These are phyloP conservation scores for Glycine soja DNA, from an alignment of 306 rosid species.

Conservation along the genomic window DNA sequence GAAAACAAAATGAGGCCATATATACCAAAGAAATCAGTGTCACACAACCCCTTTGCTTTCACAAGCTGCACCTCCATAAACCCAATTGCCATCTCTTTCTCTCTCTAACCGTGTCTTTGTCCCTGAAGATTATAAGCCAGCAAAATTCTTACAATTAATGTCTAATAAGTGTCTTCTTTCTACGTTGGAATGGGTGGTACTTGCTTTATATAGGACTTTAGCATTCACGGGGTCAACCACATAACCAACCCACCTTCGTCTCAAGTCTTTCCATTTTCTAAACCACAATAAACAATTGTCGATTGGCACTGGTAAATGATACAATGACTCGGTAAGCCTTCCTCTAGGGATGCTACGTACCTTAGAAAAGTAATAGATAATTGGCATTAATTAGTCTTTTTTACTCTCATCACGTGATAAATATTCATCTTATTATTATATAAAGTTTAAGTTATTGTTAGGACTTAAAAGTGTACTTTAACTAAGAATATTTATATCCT, in stretches of 20 bases:
- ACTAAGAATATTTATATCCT: neutral
- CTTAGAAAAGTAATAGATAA: too few relatives aligned
- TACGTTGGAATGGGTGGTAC: too few relatives aligned
- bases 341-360: too few relatives aligned
- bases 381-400: too few relatives aligned
- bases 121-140: neutral
- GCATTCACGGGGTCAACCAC: neutral
- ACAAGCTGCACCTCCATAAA: conserved; percentile 9
- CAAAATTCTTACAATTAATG: neutral
- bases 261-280: neutral
- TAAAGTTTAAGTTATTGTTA: neutral
- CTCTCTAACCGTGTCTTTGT: neutral
- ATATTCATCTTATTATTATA: neutral
- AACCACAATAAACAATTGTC: neutral
- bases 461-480: too few relatives aligned
- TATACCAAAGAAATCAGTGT: neutral
- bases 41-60: neutral
- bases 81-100: conserved; percentile 6
- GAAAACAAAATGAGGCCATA: neutral
- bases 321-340: too few relatives aligned
- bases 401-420: neutral
- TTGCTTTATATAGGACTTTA: too few relatives aligned
- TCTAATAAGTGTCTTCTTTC: too few relatives aligned
- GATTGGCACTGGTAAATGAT: neutral
- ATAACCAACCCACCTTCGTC: neutral